Percentiles rank a stretch among this genome's conserved stretches.
phyloP scores from a whole-genome alignment of 441 rosid species.

The Erodium chrysanthum region DNA sequence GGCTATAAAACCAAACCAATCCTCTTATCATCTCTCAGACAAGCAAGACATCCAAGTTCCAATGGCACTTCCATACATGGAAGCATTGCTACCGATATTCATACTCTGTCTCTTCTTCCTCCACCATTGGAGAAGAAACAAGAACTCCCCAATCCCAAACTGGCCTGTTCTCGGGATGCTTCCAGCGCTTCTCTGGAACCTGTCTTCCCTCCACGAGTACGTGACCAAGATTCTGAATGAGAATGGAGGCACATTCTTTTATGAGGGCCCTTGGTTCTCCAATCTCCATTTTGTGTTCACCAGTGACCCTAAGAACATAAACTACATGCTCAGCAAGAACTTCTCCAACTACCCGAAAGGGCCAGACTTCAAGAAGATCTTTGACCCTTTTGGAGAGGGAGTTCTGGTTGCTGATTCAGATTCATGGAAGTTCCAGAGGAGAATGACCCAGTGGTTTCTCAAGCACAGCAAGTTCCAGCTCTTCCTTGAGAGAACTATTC shows the following conservation, averaged over 20 bases:
- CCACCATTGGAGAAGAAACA: background rate
- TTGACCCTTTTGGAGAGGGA: background rate
- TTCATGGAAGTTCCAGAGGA: constrained; percentile 20
- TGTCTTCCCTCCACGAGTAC: background rate
- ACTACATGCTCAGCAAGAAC: constrained; percentile 5
- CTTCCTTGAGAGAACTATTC: constrained; percentile 13
- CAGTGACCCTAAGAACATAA: background rate
- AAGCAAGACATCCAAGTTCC: too few relatives aligned
- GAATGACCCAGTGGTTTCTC: constrained; percentile 22
- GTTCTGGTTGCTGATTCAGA: constrained; percentile 3
- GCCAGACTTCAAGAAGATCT: background rate
- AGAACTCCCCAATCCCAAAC: background rate
- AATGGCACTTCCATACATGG: background rate
- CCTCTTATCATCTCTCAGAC: too few relatives aligned
- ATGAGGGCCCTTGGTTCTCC: background rate
- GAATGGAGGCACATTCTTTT: background rate
- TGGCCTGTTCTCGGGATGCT: constrained; percentile 1
- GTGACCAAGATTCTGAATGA: background rate
- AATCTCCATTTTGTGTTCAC: background rate
- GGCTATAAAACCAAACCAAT: too few relatives aligned
- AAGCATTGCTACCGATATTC: background rate
- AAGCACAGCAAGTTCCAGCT: constrained; percentile 17
- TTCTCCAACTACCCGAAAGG: background rate
- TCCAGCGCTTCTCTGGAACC: background rate
- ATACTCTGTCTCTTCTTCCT: background rate